A percentile compares a stretch with the other conserved stretches of the same genome.
Evolutionary conservation across 2,329 filamentous ascomycete species (phyloP).

Genomic region (Biscogniauxia mediterranea): DNA sequence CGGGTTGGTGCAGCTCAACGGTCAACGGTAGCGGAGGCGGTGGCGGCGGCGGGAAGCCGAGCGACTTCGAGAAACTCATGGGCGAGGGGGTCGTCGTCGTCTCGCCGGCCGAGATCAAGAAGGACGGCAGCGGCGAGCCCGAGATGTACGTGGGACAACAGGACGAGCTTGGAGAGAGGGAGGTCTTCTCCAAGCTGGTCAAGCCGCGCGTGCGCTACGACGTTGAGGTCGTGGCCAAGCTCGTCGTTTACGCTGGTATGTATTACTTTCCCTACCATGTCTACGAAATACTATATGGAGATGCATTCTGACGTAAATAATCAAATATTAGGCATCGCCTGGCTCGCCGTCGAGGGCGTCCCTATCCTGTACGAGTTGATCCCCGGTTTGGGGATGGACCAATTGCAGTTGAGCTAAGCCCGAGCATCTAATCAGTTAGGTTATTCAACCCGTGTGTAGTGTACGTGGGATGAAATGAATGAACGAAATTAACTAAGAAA

Average conservation of each 20-base stretch:
- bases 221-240: conserved; percentile 96
- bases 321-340: conserved; percentile 28
- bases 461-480: neutral
- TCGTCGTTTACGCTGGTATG: conserved; percentile 90
- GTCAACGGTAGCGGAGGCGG: conserved; percentile 33
- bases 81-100: conserved; percentile 57
- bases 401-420: conserved; percentile 25
- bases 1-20: conserved; percentile 22
- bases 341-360: conserved; percentile 40
- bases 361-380: conserved; percentile 43
- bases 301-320: conserved; percentile 8
- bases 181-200: conserved; percentile 81
- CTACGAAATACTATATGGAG: neutral
- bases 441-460: neutral
- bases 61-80: conserved; percentile 72
- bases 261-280: conserved; percentile 13
- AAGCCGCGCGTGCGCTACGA: conserved; percentile 91
- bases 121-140: conserved; percentile 36
- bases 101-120: conserved; percentile 30
- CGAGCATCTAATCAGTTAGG: too few species aligned
- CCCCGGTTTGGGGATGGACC: conserved; percentile 36
- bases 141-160: conserved; percentile 41
- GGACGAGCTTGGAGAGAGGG: conserved; percentile 62
- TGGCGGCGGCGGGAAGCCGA: conserved; percentile 34
- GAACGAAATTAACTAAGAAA: neutral